phyloP scores from a whole-genome alignment of 2,329 filamentous ascomycete species.

The Tolypocladium tropicale region DNA sequence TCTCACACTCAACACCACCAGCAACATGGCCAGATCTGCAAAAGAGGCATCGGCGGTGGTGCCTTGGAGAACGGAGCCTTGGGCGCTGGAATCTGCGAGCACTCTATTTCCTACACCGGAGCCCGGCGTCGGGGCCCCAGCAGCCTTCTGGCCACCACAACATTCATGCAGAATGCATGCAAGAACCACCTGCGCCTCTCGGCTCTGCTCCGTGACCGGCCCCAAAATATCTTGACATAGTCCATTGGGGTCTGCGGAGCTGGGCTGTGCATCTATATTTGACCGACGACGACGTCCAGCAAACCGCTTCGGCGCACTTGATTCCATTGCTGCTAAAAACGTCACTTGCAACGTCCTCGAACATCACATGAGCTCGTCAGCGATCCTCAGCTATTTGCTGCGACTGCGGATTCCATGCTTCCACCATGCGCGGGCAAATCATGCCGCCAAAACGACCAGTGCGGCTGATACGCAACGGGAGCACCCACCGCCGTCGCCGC shows the following conservation, averaged over 20 bases:
- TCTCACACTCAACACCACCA: background rate
- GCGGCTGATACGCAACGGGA: background rate
- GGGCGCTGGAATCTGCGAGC: background rate
- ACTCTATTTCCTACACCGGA: background rate
- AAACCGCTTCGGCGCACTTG: background rate
- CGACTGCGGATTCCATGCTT: too few relatives aligned
- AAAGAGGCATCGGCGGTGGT: background rate
- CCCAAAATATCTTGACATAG: background rate
- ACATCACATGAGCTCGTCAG: too few relatives aligned
- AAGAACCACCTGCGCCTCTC: background rate
- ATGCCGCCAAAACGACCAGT: background rate
- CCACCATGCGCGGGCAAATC: background rate
- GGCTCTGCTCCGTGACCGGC: background rate
- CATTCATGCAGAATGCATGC: background rate
- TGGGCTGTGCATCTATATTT: background rate
- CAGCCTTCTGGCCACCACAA: background rate
- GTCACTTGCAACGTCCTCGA: background rate
- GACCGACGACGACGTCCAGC: background rate
- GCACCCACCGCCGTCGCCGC: background rate
- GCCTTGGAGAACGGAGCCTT: background rate
- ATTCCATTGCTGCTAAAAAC: background rate
- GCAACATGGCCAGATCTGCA: background rate
- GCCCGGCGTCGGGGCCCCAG: background rate
- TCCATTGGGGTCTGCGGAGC: background rate
- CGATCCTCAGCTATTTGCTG: too few relatives aligned